Evolutionary conservation across 164 flowering plant species (phyloP).

Genomic region (Liquidambar formosana): DNA sequence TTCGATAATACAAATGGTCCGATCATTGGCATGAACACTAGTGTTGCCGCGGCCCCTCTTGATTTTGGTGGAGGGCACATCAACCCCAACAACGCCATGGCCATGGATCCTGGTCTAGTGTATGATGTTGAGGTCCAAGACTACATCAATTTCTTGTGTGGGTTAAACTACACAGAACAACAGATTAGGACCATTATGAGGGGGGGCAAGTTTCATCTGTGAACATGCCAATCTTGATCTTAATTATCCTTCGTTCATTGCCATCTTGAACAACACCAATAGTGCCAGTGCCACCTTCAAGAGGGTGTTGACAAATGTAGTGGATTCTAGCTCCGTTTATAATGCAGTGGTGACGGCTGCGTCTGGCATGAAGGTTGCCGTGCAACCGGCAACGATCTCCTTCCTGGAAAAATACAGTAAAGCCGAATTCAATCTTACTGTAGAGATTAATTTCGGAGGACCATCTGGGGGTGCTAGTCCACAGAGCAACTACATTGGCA

Average conservation of each 20-base stretch:
- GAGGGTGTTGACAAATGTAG: slow-evolving; percentile 33
- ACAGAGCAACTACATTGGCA: slow-evolving; percentile 16
- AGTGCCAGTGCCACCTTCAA: slow-evolving; percentile 19
- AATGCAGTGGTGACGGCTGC: slow-evolving; percentile 20
- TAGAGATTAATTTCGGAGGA: no score
- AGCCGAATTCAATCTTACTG: no score
- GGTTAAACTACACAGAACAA: no score
- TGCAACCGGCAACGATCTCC: slow-evolving; percentile 12
- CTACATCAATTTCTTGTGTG: no score
- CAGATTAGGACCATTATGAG: slow-evolving; percentile 28
- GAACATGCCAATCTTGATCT: slow-evolving; percentile 28
- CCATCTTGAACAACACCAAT: slow-evolving; percentile 22
- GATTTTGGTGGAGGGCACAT: no score
- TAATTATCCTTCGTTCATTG: slow-evolving; percentile 35
- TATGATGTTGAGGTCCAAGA: no score
- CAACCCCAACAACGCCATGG: no score
- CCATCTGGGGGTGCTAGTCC: slow-evolving; percentile 2
- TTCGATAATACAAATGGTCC: no score
- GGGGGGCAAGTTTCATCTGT: slow-evolving; percentile 21
- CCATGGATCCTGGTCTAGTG: no score
- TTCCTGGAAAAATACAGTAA: no score
- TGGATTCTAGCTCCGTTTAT: slow-evolving; percentile 11
- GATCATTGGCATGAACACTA: slow-evolving; percentile 18
- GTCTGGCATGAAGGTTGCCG: slow-evolving; percentile 25
- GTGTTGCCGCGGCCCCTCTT: slow-evolving; percentile 26